Evolutionary conservation across 768 basidiomycete species (phyloP), one percentile per base, ranked within the genome.

Genomic region (Pisolithus tinctorius): DNA sequence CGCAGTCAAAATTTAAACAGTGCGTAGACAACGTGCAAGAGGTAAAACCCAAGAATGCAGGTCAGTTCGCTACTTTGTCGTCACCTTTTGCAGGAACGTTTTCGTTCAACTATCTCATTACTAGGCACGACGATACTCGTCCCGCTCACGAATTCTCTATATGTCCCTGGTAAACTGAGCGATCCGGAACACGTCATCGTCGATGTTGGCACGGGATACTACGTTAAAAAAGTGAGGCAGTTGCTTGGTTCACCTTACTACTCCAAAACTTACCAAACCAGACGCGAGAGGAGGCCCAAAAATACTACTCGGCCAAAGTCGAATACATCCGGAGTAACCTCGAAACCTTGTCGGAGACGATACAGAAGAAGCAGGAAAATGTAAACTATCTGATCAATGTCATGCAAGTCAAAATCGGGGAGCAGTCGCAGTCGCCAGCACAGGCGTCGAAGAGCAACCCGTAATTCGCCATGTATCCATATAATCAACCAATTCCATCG

Each of bases 151-250:
- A 91, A 88, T 66, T 97, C 94, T 1, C 78, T 99, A 2, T 98
- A 97, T 63, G 88, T 98, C 25, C 93, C 95, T 2, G 96, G 94
- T 17, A 92, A 84, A 69, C 75, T 98, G 44, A 76, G 74, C 39
- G 88, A 96, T 62, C 68, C 80, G 1, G 86, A 93, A 42, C 80
- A 91, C 58, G 94, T 99, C 44, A 84, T 98, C 55, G 82, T 98
- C 37, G 96, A 99, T 65, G 78, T 98, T 26, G 96, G 96, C 1
- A 98, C 95, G 0, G 95, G 96, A 0, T 99, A 97, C 69, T 97
- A 86, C 58, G 88, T 98, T 16, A 84, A 90, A 70, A 99, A 98
- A 79, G 96, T 91, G 44, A 46, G 27, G 8, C 6, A 2, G 3
- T 41, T 73, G 49, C 25, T 50, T 13, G 47, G 27, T 48, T 44